Base-by-base conservation (phyloP, 2,329 filamentous ascomycete species). In the Fusarium pseudoanthophilum region DNA sequence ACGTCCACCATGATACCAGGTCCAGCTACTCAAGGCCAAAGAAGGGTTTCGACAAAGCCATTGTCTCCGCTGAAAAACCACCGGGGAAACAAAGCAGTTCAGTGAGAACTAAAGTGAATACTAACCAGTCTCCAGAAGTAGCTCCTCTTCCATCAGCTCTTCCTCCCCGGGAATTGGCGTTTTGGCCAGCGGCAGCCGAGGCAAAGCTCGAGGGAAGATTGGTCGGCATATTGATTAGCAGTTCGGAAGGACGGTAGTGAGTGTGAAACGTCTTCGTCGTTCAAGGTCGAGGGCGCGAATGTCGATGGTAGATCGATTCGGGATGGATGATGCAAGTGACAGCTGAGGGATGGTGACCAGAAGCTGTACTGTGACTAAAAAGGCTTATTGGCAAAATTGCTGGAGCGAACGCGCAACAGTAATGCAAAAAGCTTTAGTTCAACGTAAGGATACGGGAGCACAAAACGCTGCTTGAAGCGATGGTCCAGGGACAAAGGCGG, bases 171-270 rank as follows among this genome's bases (percentile, higher is more conserved):
- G 85, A 82, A 84, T 82, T 90, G 81, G 86, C 85, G 78, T 88
- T 91, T 83, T 93, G 92, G 83, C 92, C 92, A 81, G 93, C 92
- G 77, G 93, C 93, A 79, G 93, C 93, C 80, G 93, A 94, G 82
- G 93, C 93, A 85, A 95, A 95, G 87, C 92, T 95, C 78, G 93
- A 94, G 79, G 92, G 91, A 83, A 94, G 89, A 85, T 92, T 91
- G 82, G 91, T 90, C 85, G 92, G 89, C 92, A 94, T 87, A 68
- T 72, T 83, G 76, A 76, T 67, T 68, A 69, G 72, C 74, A 66
- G 46, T 70, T 73, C 65, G 72, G 72, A 70, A 39, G 59, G 69
- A 68, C 64, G 61, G 63, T 42, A 49, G 52, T 55, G 67, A 67
- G 57, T 53, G 61, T 63, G 52, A 48, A 74, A 75, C 65, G 69